Evolutionary conservation across 164 flowering plant genomes (phyloP).

Genomic region (Umbellularia californica): DNA sequence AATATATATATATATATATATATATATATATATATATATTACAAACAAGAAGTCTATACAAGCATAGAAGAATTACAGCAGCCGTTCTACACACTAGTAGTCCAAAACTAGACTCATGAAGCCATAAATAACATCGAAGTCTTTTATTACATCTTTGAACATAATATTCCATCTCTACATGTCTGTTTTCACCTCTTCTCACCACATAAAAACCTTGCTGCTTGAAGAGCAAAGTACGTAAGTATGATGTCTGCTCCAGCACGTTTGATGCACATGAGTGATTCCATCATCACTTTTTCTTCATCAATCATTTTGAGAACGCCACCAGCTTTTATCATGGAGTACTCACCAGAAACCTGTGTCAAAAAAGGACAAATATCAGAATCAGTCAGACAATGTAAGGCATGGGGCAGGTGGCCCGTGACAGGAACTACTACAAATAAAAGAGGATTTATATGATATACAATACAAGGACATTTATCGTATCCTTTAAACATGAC

Average conservation of each 20-base stretch:
- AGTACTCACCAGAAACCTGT: conserved; percentile 95
- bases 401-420: conserved; percentile 4
- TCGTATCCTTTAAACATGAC: too few relatives aligned
- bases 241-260: conserved; percentile 96
- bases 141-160: not conserved
- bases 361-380: conserved; percentile 3
- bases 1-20: not conserved
- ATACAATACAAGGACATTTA: too few relatives aligned
- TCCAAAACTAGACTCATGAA: not conserved
- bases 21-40: not conserved
- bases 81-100: not conserved
- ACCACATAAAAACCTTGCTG: conserved; percentile 75
- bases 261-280: conserved; percentile 81
- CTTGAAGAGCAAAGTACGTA: conserved; percentile 87
- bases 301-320: conserved; percentile 91
- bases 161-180: not conserved
- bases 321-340: conserved; percentile 94
- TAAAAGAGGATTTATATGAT: too few relatives aligned
- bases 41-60: not conserved
- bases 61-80: not conserved
- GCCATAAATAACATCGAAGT: not conserved
- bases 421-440: not conserved
- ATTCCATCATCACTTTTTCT: conserved; percentile 92
- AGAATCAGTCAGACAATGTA: not conserved
- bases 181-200: conserved; percentile 51